Evolutionary conservation across 1,284 basidiomycete genomes (phyloP), one percentile per base, ranked within the genome.

Genomic region (Abortiporus biennis): DNA sequence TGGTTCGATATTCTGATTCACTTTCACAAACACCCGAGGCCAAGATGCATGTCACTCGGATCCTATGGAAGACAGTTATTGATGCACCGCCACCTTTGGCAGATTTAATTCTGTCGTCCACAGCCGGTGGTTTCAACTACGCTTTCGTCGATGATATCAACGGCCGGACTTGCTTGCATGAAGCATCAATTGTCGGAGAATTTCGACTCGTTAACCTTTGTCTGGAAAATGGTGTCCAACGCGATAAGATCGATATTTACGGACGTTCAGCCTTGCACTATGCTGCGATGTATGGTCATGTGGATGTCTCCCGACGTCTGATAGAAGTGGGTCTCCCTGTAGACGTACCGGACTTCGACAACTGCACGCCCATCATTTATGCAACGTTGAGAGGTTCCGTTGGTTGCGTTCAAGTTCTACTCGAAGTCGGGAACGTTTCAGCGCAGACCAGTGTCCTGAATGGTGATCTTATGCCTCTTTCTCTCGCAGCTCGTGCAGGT

Each of bases 141-240:
- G 71, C 73, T 39, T 97, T 92, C 57, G 76, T 97, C 32, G 96
- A 99, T 60, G 93, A 97, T 56, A 99, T 99, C 71, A 99, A 97
- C 60, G 91, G 89, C 24, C 80, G 96, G 22, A 94, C 88, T 1
- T 92, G 91, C 50, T 76, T 99, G n/a, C 96, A 99, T 59, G 90
- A 95, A 60, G 90, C 92, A 2, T 84, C 92, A 8, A 91, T 93
- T 40, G 81, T 85, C 6, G 95, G 95, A 6, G 76, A 80, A 13
- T 65, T 85, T 19, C 74, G 81, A n/a, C 75, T 99, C 31, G 90
- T 94, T 38, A 67, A 80, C 47, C 66, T 94, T 16, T 97, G 93
- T 61, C 75, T 98, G 19, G 69, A 78, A 40, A 81, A 84, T 42
- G 77, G 77, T 19, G 81, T 92, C 4, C 68, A 76, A 16, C 71